phyloP scores from a whole-genome alignment of 495 filamentous ascomycete species.

The Penicillium bovifimosum region DNA sequence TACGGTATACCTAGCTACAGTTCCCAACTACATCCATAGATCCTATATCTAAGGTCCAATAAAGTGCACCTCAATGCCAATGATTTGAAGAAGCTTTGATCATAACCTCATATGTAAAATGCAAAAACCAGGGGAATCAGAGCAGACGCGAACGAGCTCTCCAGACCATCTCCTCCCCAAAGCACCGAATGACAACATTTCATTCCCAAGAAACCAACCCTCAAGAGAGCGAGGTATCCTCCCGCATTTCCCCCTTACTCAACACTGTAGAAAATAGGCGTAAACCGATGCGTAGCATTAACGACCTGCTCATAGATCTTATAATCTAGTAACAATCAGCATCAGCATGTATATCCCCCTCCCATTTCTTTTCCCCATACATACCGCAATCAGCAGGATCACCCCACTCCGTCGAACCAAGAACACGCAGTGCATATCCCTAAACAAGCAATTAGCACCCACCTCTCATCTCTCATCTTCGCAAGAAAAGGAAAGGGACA shows the following conservation, averaged over 20 bases:
- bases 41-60: neutral
- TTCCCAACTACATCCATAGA: too few species aligned
- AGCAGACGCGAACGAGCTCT: neutral
- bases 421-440: constrained; percentile 69
- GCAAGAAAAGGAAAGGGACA: too few species aligned
- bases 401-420: constrained; percentile 76
- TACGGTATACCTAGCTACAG: too few species aligned
- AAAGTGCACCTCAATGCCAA: neutral
- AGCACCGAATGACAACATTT: too few species aligned
- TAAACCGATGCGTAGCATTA: constrained; percentile 80
- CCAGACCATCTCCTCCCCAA: too few species aligned
- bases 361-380: too few species aligned
- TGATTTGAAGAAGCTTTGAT: constrained; percentile 6
- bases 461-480: too few species aligned
- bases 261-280: constrained; percentile 68
- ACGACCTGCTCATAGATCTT: constrained; percentile 75
- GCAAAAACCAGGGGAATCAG: constrained; percentile 7
- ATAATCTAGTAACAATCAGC: too few species aligned
- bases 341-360: too few species aligned
- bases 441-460: constrained; percentile 7
- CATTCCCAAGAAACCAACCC: neutral
- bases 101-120: constrained; percentile 20
- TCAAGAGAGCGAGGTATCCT: neutral
- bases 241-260: constrained; percentile 9
- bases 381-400: constrained; percentile 38